These are phyloP conservation scores for Coriaria nepalensis DNA, from an alignment of 306 rosid genomes.

Conservation along the genomic window DNA sequence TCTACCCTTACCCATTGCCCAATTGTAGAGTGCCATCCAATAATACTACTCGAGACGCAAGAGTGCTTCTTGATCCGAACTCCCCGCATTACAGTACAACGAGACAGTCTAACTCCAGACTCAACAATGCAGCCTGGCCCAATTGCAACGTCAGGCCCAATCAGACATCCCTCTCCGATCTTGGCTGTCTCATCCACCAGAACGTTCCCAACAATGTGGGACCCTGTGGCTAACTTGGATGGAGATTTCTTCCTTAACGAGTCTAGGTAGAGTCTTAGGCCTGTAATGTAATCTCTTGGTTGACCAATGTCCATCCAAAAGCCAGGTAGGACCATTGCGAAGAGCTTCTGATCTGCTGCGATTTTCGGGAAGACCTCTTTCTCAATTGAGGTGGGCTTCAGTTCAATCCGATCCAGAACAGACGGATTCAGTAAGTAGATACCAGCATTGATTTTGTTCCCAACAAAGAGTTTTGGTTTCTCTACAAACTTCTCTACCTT, in stretches of 20 bases:
- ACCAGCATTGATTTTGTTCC: conserved; percentile 99
- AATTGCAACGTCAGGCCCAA: conserved; percentile 96
- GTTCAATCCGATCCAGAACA: conserved; percentile 73
- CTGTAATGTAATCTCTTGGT: conserved; percentile 86
- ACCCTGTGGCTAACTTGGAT: conserved; percentile 56
- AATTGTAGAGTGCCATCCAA: conserved; percentile 13
- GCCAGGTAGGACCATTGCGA: conserved; percentile 97
- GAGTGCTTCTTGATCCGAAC: conserved; percentile 13
- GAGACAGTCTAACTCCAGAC: conserved; percentile 10
- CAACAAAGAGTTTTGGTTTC: conserved; percentile 92
- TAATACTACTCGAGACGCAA: conserved; percentile 5
- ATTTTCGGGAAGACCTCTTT: conserved; percentile 91
- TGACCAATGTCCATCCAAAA: conserved; percentile 99
- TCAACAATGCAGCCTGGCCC: conserved; percentile 40
- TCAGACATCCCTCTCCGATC: conserved; percentile 92
- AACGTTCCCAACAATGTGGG: conserved; percentile 83
- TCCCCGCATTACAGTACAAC: conserved; percentile 12
- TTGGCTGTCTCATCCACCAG: conserved; percentile 76
- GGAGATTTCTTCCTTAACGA: conserved; percentile 69
- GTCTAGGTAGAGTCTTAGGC: conserved; percentile 70
- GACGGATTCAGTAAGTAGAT: conserved; percentile 79
- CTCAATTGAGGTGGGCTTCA: conserved; percentile 98
- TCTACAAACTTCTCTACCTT: conserved; percentile 89
- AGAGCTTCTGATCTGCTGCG: conserved; percentile 71
- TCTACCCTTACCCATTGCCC: conserved; percentile 10